These are phyloP conservation scores for Loxodes magnus DNA, from an alignment of 73 alveolate genomes.

Conservation along the genomic window DNA sequence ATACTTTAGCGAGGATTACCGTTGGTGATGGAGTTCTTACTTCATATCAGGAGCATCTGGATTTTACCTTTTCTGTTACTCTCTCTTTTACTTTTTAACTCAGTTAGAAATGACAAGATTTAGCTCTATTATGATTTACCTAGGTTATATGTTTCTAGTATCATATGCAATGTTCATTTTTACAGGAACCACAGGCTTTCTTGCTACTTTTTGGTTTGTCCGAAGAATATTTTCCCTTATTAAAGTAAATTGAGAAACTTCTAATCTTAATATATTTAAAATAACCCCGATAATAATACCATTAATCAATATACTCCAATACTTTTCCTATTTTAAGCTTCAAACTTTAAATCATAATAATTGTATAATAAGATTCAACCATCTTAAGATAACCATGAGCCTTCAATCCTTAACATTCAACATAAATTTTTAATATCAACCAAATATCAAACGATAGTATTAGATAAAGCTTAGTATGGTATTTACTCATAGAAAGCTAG, in stretches of 20 bases:
- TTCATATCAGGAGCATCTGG: constrained; percentile 24
- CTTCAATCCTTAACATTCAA: too few relatives aligned
- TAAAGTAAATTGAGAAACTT: constrained; percentile 5
- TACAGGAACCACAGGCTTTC: constrained; percentile 20
- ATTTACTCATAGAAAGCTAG: too few relatives aligned
- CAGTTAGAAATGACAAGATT: constrained; percentile 9
- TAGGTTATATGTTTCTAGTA: constrained; percentile 18
- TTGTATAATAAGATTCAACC: too few relatives aligned
- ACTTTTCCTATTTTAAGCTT: too few relatives aligned
- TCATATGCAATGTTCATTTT: constrained; percentile 14
- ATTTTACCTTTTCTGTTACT: constrained; percentile 15
- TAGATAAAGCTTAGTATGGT: too few relatives aligned
- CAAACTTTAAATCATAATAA: too few relatives aligned
- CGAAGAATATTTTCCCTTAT: constrained; percentile 12
- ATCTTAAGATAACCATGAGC: too few relatives aligned
- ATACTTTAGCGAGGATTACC: constrained; percentile 18
- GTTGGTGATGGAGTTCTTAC: constrained; percentile 31
- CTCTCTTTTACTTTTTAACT: constrained; percentile 2
- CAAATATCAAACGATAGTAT: too few relatives aligned
- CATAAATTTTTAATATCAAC: too few relatives aligned
- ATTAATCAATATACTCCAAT: too few relatives aligned
- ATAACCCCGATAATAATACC: too few relatives aligned
- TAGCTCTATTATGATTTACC: constrained; percentile 15
- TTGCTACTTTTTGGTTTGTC: constrained; percentile 14
- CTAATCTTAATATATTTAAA: too few relatives aligned